These are phyloP conservation scores for Dictyostelium brefeldianum DNA, from an alignment of 78 protist genomes.

Conservation along the genomic window DNA sequence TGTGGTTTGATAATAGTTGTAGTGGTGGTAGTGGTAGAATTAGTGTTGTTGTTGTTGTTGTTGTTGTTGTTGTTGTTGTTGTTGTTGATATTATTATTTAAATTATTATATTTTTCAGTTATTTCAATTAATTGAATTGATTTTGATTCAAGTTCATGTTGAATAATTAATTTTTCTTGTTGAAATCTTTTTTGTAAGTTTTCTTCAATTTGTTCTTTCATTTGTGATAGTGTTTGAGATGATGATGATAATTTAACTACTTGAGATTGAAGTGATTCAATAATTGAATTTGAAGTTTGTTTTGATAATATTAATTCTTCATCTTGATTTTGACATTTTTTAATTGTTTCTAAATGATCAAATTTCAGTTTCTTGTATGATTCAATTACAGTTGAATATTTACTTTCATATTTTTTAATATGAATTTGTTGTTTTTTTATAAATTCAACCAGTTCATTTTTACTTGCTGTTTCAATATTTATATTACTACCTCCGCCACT, in stretches of 20 bases:
- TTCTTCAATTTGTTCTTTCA: slow-evolving; percentile 64
- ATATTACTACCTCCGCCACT: neutral
- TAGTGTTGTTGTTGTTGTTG: slow-evolving; percentile 2
- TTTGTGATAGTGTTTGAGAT: neutral
- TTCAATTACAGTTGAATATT: slow-evolving; percentile 34
- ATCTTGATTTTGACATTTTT: slow-evolving; percentile 8
- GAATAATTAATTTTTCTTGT: slow-evolving; percentile 36
- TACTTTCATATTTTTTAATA: slow-evolving; percentile 49
- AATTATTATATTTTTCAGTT: no score
- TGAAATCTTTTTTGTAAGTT: slow-evolving; percentile 21
- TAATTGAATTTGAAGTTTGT: slow-evolving; percentile 22
- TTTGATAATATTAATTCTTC: slow-evolving; percentile 28
- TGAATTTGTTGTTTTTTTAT: slow-evolving; percentile 69
- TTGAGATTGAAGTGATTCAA: slow-evolving; percentile 33
- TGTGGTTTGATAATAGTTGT: neutral
- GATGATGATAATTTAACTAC: neutral
- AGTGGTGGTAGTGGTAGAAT: neutral
- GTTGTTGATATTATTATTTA: no score
- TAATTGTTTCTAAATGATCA: slow-evolving; percentile 12
- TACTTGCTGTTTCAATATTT: slow-evolving; percentile 50
- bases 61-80: neutral
- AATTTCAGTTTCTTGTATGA: slow-evolving; percentile 62
- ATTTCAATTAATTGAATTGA: no score
- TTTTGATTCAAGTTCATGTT: neutral
- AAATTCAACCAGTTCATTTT: slow-evolving; percentile 66